Evolutionary conservation across 116 monocot genomes (phyloP).

Genomic region (Zostera marina): DNA sequence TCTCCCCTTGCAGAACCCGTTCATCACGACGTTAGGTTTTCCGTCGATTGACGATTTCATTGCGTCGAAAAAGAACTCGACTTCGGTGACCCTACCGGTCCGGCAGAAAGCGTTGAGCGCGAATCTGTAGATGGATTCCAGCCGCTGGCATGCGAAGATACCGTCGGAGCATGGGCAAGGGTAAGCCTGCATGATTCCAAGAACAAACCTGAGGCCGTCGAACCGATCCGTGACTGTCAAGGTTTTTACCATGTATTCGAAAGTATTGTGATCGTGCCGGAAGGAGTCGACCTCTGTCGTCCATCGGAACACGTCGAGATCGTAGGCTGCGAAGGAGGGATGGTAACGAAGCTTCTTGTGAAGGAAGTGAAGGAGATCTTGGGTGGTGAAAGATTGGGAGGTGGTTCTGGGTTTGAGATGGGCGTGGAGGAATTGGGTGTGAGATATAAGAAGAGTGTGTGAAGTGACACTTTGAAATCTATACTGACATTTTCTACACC

Average conservation of each 20-base stretch:
- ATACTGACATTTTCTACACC: no score
- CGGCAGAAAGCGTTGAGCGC: conserved; percentile 40
- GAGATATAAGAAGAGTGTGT: conserved; percentile 5
- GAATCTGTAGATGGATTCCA: conserved; percentile 30
- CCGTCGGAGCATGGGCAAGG: conserved; percentile 71
- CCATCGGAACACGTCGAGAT: conserved; percentile 50
- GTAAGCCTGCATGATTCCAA: conserved; percentile 18
- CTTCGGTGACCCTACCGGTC: conserved; percentile 28
- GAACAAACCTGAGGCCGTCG: conserved; percentile 28
- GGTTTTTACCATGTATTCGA: conserved; percentile 22
- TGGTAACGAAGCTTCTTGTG: conserved; percentile 40
- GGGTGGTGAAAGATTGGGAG: not conserved
- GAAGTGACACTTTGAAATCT: no score
- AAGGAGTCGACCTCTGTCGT: conserved; percentile 32
- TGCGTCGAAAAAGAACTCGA: conserved; percentile 16
- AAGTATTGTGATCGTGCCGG: conserved; percentile 49
- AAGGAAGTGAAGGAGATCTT: conserved; percentile 1
- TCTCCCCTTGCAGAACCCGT: conserved; percentile 20
- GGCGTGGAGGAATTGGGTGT: not conserved
- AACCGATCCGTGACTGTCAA: conserved; percentile 28
- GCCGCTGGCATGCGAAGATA: conserved; percentile 63
- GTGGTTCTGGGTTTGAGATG: conserved; percentile 1
- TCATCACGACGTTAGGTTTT: conserved; percentile 41
- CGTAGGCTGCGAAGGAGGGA: conserved; percentile 39
- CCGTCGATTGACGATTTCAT: conserved; percentile 33